Evolutionary conservation across 352 stramenopile species (phyloP).

Genomic region (Globisporangium lucens): DNA sequence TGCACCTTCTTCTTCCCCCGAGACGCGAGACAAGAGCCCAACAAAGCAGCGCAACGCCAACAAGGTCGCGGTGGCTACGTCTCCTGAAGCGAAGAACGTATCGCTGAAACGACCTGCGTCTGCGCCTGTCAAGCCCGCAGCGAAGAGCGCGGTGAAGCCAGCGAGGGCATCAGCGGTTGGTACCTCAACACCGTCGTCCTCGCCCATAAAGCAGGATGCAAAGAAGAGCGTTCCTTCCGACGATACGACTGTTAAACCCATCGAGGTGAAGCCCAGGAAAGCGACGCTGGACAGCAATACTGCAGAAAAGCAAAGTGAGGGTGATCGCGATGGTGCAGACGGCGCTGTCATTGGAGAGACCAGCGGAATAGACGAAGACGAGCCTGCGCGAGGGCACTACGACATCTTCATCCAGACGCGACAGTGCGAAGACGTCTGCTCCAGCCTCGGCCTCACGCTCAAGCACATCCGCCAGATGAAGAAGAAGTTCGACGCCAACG

Average conservation of each 20-base stretch:
- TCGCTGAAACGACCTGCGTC: constrained; percentile 11
- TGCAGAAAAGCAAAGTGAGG: neutral
- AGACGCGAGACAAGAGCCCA: constrained; percentile 8
- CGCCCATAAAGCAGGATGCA: neutral
- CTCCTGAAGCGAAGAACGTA: neutral
- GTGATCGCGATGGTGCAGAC: neutral
- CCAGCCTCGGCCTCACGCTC: constrained; percentile 41
- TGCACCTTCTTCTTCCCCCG: neutral
- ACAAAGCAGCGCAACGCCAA: constrained; percentile 7
- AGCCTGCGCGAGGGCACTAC: constrained; percentile 38
- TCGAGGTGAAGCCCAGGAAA: constrained; percentile 7
- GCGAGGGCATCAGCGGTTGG: neutral
- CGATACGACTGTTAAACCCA: neutral
- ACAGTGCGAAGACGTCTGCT: constrained; percentile 50
- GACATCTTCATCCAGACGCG: constrained; percentile 54
- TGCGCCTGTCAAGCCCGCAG: neutral
- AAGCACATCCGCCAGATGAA: constrained; percentile 66
- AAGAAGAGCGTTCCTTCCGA: neutral
- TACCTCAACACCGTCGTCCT: neutral
- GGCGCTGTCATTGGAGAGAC: neutral
- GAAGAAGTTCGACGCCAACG: constrained; percentile 65
- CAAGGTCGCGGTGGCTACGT: constrained; percentile 6
- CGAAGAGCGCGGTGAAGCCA: neutral
- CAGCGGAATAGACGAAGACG: constrained; percentile 14
- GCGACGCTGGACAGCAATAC: neutral